Base-by-base conservation (phyloP, 2,329 filamentous ascomycete genomes). In the Verruconis gallopava region DNA sequence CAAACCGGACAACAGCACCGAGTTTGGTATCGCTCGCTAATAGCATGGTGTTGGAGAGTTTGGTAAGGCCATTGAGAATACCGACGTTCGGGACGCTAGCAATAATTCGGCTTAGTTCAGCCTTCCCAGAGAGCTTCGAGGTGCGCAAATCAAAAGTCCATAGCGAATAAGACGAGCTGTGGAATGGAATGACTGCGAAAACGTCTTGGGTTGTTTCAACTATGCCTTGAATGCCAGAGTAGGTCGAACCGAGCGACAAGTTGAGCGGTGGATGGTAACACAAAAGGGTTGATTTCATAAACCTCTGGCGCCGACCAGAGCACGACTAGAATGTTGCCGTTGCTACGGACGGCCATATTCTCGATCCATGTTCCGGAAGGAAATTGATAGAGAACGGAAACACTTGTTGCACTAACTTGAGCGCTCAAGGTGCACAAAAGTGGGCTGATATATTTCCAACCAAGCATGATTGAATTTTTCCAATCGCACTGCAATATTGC, bases 261-360 rank as follows among this genome's bases (percentile, higher is more conserved):
- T 9, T n/a, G 6, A n/a, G 25, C n/a, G 25, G 25, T 9, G 25
- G 25, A n/a, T 30, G 25, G 25, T 9, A n/a, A 30, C 9, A 38
- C 40, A 5, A 34, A 35, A 2, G 60, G 60, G 40, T 61, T 48
- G 25, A 65, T 47, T 20, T 59, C 49, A 45, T 54, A 54, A 3
- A 64, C 46, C 39, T 59, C 53, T 5, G 60, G 52, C 15, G 38
- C 37, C 32, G 54, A 53, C 5, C 62, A 43, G 3, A 55, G 45
- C 12, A 52, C 48, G n/a, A 58, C 53, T 20, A 64, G 53, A n/a
- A 64, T 46, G 20, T 58, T 51, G 13, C 58, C 59, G 36, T 61
- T 62, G n/a, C 51, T 39, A 14, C 55, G 58, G 3, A 60, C 44
- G 6, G 53, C 57, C 17, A 65, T 49, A 40, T 65, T 65, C 45